Percentiles rank a stretch among this genome's conserved stretches.
Conservation (phyloP, 2,329 filamentous ascomycete genomes). For the Aspergillus novofumigatus region DNA sequence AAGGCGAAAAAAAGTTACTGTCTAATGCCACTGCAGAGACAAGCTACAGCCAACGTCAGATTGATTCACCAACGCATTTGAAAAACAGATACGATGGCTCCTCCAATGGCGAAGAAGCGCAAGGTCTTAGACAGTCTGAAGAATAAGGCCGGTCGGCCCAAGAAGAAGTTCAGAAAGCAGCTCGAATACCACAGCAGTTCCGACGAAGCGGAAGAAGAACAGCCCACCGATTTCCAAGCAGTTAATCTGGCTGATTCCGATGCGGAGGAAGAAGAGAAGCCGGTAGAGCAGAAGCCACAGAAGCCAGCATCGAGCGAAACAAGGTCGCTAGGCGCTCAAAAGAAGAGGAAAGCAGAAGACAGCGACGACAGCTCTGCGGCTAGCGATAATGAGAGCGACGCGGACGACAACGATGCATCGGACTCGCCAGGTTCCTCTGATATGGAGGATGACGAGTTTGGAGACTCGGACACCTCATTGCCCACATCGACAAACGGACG, state of each 20-base stretch:
- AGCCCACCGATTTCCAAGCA: constrained; percentile 44
- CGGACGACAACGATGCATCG: constrained; percentile 25
- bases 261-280: constrained; percentile 28
- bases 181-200: constrained; percentile 60
- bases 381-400: constrained; percentile 25
- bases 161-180: constrained; percentile 61
- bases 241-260: constrained; percentile 49
- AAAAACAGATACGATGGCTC: constrained; percentile 31
- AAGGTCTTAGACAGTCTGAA: constrained; percentile 58
- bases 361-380: constrained; percentile 21
- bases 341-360: constrained; percentile 12
- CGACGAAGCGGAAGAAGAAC: constrained; percentile 51
- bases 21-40: background rate
- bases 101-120: constrained; percentile 48
- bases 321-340: constrained; percentile 18
- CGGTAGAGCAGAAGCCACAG: constrained; percentile 15
- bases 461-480: constrained; percentile 38
- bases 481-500: constrained; percentile 42
- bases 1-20: constrained; percentile 14
- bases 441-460: constrained; percentile 35
- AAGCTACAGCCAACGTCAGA: constrained; percentile 2
- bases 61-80: background rate
- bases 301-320: constrained; percentile 10
- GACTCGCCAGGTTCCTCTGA: constrained; percentile 25
- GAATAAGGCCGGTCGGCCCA: constrained; percentile 48